These are phyloP conservation scores for Xylariaceae sp. DNA, from an alignment of 2,329 filamentous ascomycete genomes.

Conservation along the genomic window DNA sequence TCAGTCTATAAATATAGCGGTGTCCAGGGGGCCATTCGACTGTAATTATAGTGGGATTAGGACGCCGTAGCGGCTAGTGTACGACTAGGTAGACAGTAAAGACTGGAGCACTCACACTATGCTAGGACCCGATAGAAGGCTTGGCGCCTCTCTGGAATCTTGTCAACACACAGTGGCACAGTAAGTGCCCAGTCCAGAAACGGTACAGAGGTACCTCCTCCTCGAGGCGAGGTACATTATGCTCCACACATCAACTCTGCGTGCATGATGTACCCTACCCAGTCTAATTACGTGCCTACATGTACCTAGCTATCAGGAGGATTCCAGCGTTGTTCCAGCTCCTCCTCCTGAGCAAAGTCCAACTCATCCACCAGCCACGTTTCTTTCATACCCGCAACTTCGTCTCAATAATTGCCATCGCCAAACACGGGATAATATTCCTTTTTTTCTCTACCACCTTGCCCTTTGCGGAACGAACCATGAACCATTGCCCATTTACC, in stretches of 20 bases:
- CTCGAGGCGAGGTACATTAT: too few relatives aligned
- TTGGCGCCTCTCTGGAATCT: not conserved
- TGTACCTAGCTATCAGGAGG: not conserved
- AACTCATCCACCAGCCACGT: constrained; percentile 3
- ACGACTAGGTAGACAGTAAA: too few relatives aligned
- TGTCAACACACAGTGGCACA: not conserved
- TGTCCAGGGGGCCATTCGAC: too few relatives aligned
- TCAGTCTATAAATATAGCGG: too few relatives aligned
- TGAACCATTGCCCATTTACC: not conserved
- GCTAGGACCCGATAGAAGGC: not conserved
- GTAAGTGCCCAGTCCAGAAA: not conserved
- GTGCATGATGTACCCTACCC: too few relatives aligned
- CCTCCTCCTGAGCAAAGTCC: not conserved
- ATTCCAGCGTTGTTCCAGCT: constrained; percentile 9
- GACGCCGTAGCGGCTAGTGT: too few relatives aligned
- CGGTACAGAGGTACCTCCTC: too few relatives aligned
- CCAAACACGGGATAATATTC: constrained; percentile 17
- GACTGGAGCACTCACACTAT: not conserved
- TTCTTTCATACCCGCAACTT: not conserved
- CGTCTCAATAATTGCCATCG: constrained; percentile 3
- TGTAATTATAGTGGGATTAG: too few relatives aligned
- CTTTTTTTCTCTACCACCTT: constrained; percentile 17
- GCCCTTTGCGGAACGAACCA: constrained; percentile 21
- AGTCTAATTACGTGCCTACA: not conserved
- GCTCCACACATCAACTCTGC: too few relatives aligned